Evolutionary conservation across 306 rosid genomes (phyloP), one percentile per base, ranked within the genome.

Genomic region (Malus sylvestris): DNA sequence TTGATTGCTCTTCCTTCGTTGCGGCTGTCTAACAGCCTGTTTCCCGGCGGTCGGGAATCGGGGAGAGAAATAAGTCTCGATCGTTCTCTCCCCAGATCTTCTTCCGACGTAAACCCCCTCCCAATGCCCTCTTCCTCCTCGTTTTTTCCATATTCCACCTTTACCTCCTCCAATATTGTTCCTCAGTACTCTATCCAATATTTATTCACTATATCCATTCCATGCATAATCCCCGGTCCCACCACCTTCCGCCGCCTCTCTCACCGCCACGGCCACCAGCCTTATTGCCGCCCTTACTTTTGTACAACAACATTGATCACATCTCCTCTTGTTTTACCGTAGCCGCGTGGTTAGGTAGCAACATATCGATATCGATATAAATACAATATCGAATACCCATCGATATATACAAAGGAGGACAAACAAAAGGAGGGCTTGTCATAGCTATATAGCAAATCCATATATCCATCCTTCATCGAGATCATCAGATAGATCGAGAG

Each of bases 41-140:
- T 53, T 81, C 91, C 86, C 84, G 82, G 82, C 70, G 91, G 85
- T 75, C 68, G 90, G 88, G 87, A 84, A 78, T 14, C 64, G 84
- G 69, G 88, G 88, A 81, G 87, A 71, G 87, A 73, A 25, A 72
- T 8, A 16, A 19, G 67, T 8, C 71, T 5, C 30, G 0, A 29
- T 44, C 70, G 22, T 57, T 69, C 76, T 77, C 75, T 35, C 40
- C 74, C 69, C 78, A 76, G 52, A 6, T 65, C 72, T 84, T 29
- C 82, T 42, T 55, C 55, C 72, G 80, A 45, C 65, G 64, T 70
- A 80, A 53, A 12, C 55, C 55, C 27, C 33, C 66, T 1, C 11
- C 78, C 29, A 15, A 78, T 82, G 87, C 80, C 74, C 65, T 35
- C 23, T 29, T 20, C 23, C 65, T 75, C 19, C 18, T 4, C 40